Conservation (phyloP, 2,329 filamentous ascomycete genomes). For the Escovopsis sp. region DNA sequence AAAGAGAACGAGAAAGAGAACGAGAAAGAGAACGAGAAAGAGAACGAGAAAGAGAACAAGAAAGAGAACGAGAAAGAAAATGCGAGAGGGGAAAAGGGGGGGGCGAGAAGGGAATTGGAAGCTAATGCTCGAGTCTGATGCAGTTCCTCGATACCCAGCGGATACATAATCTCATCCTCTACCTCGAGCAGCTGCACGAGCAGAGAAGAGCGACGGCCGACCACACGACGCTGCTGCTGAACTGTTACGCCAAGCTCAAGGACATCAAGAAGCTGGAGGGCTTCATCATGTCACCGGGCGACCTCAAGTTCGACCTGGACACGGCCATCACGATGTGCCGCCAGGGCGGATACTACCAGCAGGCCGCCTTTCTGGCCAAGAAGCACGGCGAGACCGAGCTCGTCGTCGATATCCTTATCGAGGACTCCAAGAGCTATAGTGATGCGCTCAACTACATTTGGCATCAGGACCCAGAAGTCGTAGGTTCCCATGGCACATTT, state of each 20-base stretch:
- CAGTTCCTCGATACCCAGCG: slow-evolving; percentile 91
- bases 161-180: slow-evolving; percentile 94
- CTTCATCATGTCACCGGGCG: slow-evolving; percentile 90
- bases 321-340: slow-evolving; percentile 96
- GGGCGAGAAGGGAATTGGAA: too few species aligned
- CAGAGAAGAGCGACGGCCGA: slow-evolving; percentile 86
- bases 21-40: too few species aligned
- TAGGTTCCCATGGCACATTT: slow-evolving; percentile 23
- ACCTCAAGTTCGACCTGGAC: slow-evolving; percentile 91
- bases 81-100: neutral
- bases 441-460: slow-evolving; percentile 88
- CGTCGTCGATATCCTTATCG: slow-evolving; percentile 89
- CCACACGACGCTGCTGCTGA: slow-evolving; percentile 84
- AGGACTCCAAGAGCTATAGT: slow-evolving; percentile 80
- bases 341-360: slow-evolving; percentile 91
- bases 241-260: slow-evolving; percentile 96
- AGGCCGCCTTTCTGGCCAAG: slow-evolving; percentile 86
- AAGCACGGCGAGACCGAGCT: slow-evolving; percentile 89
- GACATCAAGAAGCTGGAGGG: slow-evolving; percentile 91
- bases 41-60: too few species aligned
- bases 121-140: neutral
- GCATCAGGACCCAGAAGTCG: slow-evolving; percentile 63
- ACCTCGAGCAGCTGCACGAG: slow-evolving; percentile 89
- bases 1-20: too few species aligned
- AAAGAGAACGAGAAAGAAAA: too few species aligned